A percentile compares a stretch with the other conserved stretches of the same genome.
These are phyloP conservation scores for Candida sanyaensis DNA, from an alignment of 1,139 yeast genomes.

Conservation along the genomic window DNA sequence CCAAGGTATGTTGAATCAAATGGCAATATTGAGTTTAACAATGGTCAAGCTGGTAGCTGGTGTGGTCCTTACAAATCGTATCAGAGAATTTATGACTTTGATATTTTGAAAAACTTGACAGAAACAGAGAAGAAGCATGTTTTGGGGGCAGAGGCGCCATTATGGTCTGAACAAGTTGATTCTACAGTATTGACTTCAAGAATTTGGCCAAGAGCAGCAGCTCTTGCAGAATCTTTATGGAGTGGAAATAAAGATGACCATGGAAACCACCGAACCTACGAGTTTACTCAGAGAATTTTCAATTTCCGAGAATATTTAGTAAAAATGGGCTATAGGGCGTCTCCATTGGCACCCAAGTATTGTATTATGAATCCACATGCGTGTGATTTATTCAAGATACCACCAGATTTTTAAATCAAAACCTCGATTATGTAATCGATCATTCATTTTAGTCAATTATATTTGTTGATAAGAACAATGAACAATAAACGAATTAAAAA, in stretches of 20 bases:
- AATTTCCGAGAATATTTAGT: constrained; percentile 48
- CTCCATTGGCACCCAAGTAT: constrained; percentile 44
- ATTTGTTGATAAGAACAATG: background rate
- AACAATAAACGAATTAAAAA: background rate
- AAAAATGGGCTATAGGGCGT: constrained; percentile 36
- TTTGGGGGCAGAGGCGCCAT: constrained; percentile 47
- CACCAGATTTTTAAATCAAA: background rate
- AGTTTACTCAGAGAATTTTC: constrained; percentile 41
- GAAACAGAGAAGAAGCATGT: constrained; percentile 32
- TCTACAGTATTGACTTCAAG: constrained; percentile 36
- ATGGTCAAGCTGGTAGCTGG: constrained; percentile 46
- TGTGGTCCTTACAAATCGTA: constrained; percentile 53
- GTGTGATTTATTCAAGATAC: constrained; percentile 30
- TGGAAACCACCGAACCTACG: constrained; percentile 33
- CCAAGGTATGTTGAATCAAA: constrained; percentile 32
- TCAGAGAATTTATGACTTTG: constrained; percentile 48
- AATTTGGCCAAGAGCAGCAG: constrained; percentile 52
- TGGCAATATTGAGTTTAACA: constrained; percentile 28
- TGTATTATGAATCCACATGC: constrained; percentile 44
- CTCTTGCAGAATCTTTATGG: constrained; percentile 50
- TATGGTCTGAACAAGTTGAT: constrained; percentile 51
- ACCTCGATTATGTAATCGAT: background rate
- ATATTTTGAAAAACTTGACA: constrained; percentile 38
- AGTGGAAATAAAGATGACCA: constrained; percentile 39
- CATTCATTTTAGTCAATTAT: too few species aligned